A percentile compares a stretch with the other conserved stretches of the same genome.
Conservation (phyloP, 768 basidiomycete genomes). For the Chalciporus piperatus region DNA sequence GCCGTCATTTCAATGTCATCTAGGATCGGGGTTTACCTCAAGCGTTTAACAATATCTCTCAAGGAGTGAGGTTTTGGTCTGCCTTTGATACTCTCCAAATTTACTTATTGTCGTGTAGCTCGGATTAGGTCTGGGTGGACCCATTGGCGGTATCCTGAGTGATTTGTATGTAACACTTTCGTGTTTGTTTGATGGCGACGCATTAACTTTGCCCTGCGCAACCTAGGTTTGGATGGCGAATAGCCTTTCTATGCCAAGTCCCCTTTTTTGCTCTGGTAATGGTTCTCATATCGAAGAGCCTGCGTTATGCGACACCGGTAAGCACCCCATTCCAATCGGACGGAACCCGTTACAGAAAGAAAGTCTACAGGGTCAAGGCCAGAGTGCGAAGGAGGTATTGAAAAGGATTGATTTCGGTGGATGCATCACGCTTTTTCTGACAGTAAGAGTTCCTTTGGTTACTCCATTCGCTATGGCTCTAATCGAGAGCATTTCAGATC, state of each 20-base stretch:
- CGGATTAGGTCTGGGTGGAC: conserved; percentile 23
- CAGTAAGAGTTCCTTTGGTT: conserved; percentile 37
- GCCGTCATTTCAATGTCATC: neutral
- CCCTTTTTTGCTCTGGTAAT: conserved; percentile 55
- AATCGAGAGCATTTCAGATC: conserved; percentile 32
- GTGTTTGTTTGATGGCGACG: neutral
- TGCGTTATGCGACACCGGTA: conserved; percentile 68
- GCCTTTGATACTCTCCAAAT: neutral
- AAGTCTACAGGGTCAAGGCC: conserved; percentile 55
- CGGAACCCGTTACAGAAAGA: no score
- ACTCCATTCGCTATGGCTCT: neutral
- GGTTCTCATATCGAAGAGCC: conserved; percentile 48
- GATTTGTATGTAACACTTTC: conserved; percentile 14
- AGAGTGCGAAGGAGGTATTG: conserved; percentile 60
- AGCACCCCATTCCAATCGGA: conserved; percentile 12
- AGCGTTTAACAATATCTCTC: conserved; percentile 44
- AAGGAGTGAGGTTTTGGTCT: conserved; percentile 11
- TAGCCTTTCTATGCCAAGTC: conserved; percentile 71
- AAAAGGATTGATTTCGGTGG: conserved; percentile 82
- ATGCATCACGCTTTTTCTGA: conserved; percentile 53
- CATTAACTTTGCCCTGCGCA: neutral
- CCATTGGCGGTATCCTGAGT: conserved; percentile 19
- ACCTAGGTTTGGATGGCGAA: conserved; percentile 69
- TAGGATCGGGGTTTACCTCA: conserved; percentile 16
- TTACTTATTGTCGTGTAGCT: conserved; percentile 11